Evolutionary conservation across 768 basidiomycete genomes (phyloP).

Genomic region (Hygrocybe coccinea): DNA sequence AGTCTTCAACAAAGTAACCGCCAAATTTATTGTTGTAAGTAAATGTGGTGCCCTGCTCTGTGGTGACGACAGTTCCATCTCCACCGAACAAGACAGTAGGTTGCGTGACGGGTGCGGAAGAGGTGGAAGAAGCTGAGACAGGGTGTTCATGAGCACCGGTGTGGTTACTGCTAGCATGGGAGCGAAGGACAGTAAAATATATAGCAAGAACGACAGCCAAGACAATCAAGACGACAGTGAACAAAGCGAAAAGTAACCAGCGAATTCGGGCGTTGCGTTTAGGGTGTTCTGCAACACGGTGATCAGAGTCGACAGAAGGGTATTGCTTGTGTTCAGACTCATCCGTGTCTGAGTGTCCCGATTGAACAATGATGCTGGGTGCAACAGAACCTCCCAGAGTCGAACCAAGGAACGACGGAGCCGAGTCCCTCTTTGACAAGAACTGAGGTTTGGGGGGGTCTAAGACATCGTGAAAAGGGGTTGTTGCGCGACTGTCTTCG

Average conservation of each 20-base stretch:
- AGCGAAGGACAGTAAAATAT: constrained; percentile 11
- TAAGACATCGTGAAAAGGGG: background rate
- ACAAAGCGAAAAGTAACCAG: constrained; percentile 5
- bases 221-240: constrained; percentile 2
- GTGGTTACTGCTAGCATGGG: background rate
- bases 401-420: no score
- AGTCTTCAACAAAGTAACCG: constrained; percentile 33
- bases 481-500: no score
- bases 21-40: constrained; percentile 61
- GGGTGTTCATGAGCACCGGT: background rate
- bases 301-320: no score
- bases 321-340: no score
- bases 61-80: constrained; percentile 49
- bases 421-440: no score
- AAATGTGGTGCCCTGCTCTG: constrained; percentile 54
- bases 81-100: constrained; percentile 35
- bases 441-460: no score
- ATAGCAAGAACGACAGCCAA: constrained; percentile 11
- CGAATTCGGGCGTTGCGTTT: background rate
- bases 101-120: background rate
- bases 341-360: no score
- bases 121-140: background rate
- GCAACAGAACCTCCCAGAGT: no score
- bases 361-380: no score
- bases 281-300: background rate